These are phyloP conservation scores for Oxyria digyna DNA, from an alignment of 148 eudicot species.

Conservation along the genomic window DNA sequence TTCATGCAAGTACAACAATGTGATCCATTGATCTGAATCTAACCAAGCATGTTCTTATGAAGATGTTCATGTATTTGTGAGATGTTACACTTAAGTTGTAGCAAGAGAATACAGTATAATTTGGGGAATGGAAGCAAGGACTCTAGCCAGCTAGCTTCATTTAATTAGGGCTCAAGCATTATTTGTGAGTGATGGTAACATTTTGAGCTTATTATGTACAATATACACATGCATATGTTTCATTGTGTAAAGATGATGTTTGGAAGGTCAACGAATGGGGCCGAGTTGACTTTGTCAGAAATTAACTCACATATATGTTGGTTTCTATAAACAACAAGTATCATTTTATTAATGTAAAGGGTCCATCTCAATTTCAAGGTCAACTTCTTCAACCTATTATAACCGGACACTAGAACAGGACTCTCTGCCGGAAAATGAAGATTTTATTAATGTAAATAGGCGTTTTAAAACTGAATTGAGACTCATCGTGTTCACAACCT, in stretches of 20 bases:
- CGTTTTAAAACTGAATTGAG: too few relatives aligned
- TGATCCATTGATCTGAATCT: background rate
- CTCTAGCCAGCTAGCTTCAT: background rate
- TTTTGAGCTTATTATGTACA: background rate
- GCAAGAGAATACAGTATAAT: background rate
- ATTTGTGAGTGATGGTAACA: background rate
- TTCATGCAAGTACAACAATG: conserved; percentile 40
- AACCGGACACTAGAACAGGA: too few relatives aligned
- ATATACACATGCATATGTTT: background rate
- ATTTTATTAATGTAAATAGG: too few relatives aligned
- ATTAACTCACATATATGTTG: background rate
- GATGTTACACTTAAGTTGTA: background rate
- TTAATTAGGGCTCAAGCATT: background rate
- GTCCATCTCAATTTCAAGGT: background rate
- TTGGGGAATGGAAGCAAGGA: background rate
- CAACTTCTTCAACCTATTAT: background rate
- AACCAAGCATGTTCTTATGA: background rate
- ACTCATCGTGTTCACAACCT: too few relatives aligned
- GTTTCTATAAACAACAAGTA: background rate
- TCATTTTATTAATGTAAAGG: background rate
- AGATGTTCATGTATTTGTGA: background rate
- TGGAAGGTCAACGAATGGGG: conserved; percentile 3
- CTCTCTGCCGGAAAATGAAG: too few relatives aligned
- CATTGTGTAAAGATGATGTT: background rate
- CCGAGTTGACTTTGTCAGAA: conserved; percentile 7